Conservation (phyloP, 352 stramenopile genomes). For the Phytopythium delawarense region DNA sequence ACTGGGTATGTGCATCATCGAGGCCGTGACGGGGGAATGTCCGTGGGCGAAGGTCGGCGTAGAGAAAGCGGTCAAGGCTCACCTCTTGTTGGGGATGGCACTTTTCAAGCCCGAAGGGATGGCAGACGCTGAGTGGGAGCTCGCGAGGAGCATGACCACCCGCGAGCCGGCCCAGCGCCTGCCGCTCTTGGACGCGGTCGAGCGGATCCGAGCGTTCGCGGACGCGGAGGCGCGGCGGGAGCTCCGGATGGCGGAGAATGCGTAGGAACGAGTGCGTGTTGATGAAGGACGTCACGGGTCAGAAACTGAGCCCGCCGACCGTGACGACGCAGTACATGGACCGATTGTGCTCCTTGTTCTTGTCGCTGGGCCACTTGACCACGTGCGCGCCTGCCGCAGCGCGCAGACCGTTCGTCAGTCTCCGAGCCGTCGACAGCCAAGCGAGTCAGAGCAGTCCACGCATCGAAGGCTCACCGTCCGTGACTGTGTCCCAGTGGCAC, state of each 20-base stretch:
- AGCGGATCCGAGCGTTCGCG: not conserved
- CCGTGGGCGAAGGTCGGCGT: too few species aligned
- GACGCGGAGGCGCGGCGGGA: not conserved
- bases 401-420: not conserved
- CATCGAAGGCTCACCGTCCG: conserved; percentile 51
- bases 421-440: too few species aligned
- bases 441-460: not conserved
- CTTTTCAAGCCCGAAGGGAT: too few species aligned
- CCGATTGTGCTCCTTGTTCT: conserved; percentile 87
- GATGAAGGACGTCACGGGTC: not conserved
- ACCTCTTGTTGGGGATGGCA: too few species aligned
- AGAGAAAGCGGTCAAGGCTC: too few species aligned
- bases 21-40: too few species aligned
- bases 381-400: conserved; percentile 50
- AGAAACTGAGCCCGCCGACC: conserved; percentile 83
- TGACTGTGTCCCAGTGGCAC: conserved; percentile 90
- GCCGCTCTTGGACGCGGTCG: not conserved
- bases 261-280: not conserved
- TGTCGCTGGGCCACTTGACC: conserved; percentile 88
- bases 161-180: not conserved
- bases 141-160: too few species aligned
- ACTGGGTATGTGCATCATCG: too few species aligned
- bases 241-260: too few species aligned
- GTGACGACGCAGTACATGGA: conserved; percentile 89
- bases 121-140: too few species aligned